These are phyloP conservation scores for Salix dunnii DNA, from an alignment of 345 rosid species.

Conservation along the genomic window DNA sequence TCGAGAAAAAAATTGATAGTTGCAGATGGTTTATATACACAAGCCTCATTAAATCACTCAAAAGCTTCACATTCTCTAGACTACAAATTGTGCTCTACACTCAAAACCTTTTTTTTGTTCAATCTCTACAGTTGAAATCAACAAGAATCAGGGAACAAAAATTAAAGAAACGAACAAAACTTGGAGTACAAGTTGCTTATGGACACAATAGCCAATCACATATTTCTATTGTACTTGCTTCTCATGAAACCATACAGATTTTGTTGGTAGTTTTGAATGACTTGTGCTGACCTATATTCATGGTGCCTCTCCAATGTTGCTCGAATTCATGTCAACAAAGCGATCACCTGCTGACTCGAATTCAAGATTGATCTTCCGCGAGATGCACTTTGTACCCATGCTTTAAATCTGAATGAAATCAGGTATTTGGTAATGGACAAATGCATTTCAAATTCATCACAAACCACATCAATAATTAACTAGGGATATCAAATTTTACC, in stretches of 20 bases:
- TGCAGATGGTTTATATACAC: constrained; percentile 24
- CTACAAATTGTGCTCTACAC: constrained; percentile 23
- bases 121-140: constrained; percentile 36
- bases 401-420: constrained; percentile 53
- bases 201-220: constrained; percentile 22
- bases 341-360: background rate
- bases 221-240: constrained; percentile 3
- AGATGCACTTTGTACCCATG: constrained; percentile 54
- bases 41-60: constrained; percentile 11
- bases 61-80: constrained; percentile 24
- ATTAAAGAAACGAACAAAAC: background rate
- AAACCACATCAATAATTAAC: background rate
- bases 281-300: background rate
- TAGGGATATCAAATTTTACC: constrained; percentile 13
- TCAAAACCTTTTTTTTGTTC: constrained; percentile 12
- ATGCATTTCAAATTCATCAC: background rate
- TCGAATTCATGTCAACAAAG: background rate
- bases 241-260: constrained; percentile 1
- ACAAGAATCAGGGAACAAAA: constrained; percentile 15
- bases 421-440: constrained; percentile 2
- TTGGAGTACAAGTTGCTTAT: constrained; percentile 11
- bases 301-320: background rate
- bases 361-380: constrained; percentile 51
- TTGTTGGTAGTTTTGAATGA: constrained; percentile 1
- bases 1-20: background rate